Conservation (phyloP, 169 alveolate genomes). For the Plasmodium sp. region DNA sequence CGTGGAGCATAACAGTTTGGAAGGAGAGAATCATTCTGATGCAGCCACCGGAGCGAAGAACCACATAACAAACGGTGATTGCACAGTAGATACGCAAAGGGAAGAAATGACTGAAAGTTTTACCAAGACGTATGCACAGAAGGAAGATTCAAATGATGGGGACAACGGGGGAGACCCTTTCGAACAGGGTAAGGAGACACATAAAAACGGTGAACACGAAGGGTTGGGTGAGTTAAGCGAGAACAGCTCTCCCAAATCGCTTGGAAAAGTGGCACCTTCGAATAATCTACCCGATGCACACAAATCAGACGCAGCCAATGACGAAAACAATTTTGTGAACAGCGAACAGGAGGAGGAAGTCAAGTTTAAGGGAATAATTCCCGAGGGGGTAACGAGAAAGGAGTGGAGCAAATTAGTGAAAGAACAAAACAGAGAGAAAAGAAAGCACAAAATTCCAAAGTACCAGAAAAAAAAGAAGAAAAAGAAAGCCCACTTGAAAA, state of each 20-base stretch:
- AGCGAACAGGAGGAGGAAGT: constrained; percentile 46
- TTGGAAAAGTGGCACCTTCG: not conserved
- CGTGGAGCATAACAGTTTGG: not conserved
- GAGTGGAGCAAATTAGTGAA: constrained; percentile 90
- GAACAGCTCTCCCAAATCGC: not conserved
- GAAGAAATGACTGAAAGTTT: not conserved
- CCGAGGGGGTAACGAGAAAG: constrained; percentile 86
- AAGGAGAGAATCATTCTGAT: not conserved
- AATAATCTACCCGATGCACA: constrained; percentile 10
- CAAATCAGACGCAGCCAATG: not conserved
- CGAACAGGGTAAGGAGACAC: not conserved
- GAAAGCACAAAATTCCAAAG: constrained; percentile 87
- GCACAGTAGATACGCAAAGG: not conserved
- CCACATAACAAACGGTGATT: not conserved
- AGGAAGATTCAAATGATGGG: not conserved
- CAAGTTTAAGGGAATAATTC: constrained; percentile 86
- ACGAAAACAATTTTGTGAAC: not conserved
- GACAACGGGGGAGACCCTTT: not conserved
- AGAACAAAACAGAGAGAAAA: constrained; percentile 84
- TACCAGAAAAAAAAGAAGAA: constrained; percentile 86
- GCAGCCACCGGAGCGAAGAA: not conserved
- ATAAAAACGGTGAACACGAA: not conserved
- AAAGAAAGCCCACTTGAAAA: constrained; percentile 70
- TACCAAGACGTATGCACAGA: not conserved
- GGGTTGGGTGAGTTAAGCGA: constrained; percentile 9